A percentile compares a stretch with the other conserved stretches of the same genome.
phyloP scores from a whole-genome alignment of 164 flowering plant genomes.

The Euptelea pleiosperma region DNA sequence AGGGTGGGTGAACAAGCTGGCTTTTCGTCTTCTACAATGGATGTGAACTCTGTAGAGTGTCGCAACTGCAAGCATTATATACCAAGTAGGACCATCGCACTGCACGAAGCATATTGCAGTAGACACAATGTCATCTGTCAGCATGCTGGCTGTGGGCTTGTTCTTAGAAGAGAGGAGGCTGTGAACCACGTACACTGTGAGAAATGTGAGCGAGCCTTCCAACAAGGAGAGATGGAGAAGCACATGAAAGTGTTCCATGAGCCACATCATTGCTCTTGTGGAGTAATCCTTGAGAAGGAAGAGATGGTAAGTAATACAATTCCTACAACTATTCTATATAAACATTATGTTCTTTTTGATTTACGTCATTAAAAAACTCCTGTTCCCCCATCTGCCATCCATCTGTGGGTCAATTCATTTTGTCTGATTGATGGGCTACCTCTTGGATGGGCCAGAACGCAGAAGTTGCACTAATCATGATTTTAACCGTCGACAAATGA shows the following conservation, averaged over 20 bases:
- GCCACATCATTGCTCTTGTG: conserved; percentile 81
- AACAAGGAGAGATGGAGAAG: conserved; percentile 73
- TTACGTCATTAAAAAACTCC: too few species aligned
- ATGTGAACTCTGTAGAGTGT: conserved; percentile 66
- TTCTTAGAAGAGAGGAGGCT: conserved; percentile 73
- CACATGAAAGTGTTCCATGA: conserved; percentile 95
- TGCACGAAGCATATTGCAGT: conserved; percentile 90
- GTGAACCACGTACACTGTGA: conserved; percentile 74
- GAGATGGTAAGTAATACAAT: conserved; percentile 62
- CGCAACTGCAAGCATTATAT: conserved; percentile 73
- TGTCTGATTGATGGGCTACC: too few species aligned
- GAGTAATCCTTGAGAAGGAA: conserved; percentile 81
- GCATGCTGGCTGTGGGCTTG: conserved; percentile 78
- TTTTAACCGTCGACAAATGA: too few species aligned
- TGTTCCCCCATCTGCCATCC: too few species aligned
- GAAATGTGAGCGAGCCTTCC: conserved; percentile 76
- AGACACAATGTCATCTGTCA: conserved; percentile 76
- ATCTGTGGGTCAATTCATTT: too few species aligned
- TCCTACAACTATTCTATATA: neutral
- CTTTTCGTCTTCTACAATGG: conserved; percentile 44
- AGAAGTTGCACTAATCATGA: too few species aligned
- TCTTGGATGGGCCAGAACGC: too few species aligned
- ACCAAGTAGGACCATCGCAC: conserved; percentile 67
- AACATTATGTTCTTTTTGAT: too few species aligned
- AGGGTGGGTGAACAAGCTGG: conserved; percentile 48